Conservation (phyloP, 352 stramenopile genomes). For the Elongisporangium prolatum region DNA sequence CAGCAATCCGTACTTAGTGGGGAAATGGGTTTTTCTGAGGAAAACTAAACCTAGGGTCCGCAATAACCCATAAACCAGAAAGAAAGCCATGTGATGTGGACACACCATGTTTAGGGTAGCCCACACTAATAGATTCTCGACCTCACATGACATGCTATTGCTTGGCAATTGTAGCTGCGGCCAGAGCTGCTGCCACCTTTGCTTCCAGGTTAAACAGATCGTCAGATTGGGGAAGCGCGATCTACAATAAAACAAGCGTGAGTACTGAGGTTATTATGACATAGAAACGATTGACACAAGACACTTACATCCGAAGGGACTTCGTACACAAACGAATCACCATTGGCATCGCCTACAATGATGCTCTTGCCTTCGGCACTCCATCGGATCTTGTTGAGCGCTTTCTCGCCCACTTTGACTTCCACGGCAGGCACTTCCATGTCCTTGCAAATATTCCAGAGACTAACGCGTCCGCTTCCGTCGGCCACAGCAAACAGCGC, state of each 20-base stretch:
- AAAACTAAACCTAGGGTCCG: not conserved
- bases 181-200: constrained; percentile 54
- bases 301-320: constrained; percentile 67
- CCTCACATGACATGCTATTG: constrained; percentile 15
- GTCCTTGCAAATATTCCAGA: constrained; percentile 87
- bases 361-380: constrained; percentile 71
- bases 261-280: constrained; percentile 1
- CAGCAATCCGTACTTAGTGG: not conserved
- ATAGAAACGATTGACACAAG: not conserved
- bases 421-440: constrained; percentile 69
- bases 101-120: not conserved
- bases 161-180: constrained; percentile 37
- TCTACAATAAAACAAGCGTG: constrained; percentile 24
- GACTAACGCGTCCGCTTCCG: constrained; percentile 55
- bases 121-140: not conserved
- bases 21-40: not conserved
- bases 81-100: not conserved
- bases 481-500: constrained; percentile 83
- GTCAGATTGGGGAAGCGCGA: constrained; percentile 57
- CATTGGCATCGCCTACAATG: constrained; percentile 72
- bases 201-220: constrained; percentile 55
- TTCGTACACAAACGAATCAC: constrained; percentile 73
- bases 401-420: constrained; percentile 61
- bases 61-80: not conserved
- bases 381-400: constrained; percentile 85